Evolutionary conservation across 2,329 filamentous ascomycete species (phyloP).

Genomic region (Grosmannia huntii): DNA sequence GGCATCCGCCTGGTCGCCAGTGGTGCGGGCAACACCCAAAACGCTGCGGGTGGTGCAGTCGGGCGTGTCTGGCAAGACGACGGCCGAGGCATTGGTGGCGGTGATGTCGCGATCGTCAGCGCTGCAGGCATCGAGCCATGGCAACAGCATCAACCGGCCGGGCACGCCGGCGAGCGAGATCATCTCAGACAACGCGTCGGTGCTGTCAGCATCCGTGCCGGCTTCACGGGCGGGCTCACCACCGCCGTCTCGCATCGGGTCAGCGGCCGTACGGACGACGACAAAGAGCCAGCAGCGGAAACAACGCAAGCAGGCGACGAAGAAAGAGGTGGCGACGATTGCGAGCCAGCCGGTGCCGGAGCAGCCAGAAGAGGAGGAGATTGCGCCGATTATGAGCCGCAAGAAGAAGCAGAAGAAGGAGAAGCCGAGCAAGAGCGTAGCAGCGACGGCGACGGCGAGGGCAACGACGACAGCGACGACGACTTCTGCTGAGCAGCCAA

Average conservation of each 20-base stretch:
- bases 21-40: constrained; percentile 41
- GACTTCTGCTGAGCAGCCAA: neutral
- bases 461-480: constrained; percentile 8
- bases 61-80: constrained; percentile 22
- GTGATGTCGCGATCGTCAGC: constrained; percentile 7
- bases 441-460: constrained; percentile 8
- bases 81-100: constrained; percentile 11
- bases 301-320: constrained; percentile 54
- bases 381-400: constrained; percentile 62
- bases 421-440: constrained; percentile 25
- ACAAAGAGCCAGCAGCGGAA: constrained; percentile 74
- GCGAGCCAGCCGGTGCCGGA: constrained; percentile 34
- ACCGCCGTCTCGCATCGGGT: constrained; percentile 40
- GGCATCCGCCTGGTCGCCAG: constrained; percentile 36
- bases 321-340: constrained; percentile 47
- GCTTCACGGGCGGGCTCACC: neutral
- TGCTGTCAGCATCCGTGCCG: constrained; percentile 46
- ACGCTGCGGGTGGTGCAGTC: constrained; percentile 55
- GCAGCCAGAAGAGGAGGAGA: constrained; percentile 32
- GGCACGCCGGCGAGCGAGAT: constrained; percentile 62
- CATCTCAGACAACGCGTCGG: constrained; percentile 63
- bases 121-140: neutral
- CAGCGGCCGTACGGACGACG: constrained; percentile 53
- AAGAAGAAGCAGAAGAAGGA: constrained; percentile 83
- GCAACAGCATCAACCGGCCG: constrained; percentile 30